Percentiles rank a stretch among this genome's conserved stretches.
These are phyloP conservation scores for Mycena filopes DNA, from an alignment of 768 basidiomycete species.

Conservation along the genomic window DNA sequence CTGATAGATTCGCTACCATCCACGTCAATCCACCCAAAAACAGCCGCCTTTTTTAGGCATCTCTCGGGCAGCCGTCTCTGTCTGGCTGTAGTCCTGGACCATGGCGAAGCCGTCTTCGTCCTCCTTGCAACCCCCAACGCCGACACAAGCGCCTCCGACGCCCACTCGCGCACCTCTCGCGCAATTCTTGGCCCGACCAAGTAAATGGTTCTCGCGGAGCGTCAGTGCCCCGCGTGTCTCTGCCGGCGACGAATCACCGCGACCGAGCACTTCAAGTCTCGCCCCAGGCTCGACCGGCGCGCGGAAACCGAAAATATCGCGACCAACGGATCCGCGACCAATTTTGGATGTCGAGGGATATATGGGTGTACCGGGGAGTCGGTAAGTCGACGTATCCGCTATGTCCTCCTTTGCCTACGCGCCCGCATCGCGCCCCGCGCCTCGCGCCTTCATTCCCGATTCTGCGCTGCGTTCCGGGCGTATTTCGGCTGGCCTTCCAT, in stretches of 20 bases:
- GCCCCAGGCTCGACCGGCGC: conserved; percentile 28
- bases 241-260: conserved; percentile 10
- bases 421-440: no score
- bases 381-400: conserved; percentile 38
- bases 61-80: no score
- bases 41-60: no score
- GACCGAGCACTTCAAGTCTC: conserved; percentile 27
- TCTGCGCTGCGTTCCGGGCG: no score
- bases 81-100: no score
- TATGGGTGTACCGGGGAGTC: conserved; percentile 61
- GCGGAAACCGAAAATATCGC: conserved; percentile 83
- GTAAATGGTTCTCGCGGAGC: conserved; percentile 62
- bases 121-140: conserved; percentile 11
- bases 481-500: no score
- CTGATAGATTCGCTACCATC: no score
- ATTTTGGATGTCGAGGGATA: conserved; percentile 67
- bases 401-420: background rate
- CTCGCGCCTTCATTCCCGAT: no score
- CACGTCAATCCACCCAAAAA: background rate
- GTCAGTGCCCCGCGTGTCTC: conserved; percentile 18
- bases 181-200: conserved; percentile 58
- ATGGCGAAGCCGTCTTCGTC: conserved; percentile 1
- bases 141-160: conserved; percentile 15
- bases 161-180: conserved; percentile 40
- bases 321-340: conserved; percentile 84